Base-by-base conservation (phyloP, 306 rosid species). In the Begonia loranthoides region DNA sequence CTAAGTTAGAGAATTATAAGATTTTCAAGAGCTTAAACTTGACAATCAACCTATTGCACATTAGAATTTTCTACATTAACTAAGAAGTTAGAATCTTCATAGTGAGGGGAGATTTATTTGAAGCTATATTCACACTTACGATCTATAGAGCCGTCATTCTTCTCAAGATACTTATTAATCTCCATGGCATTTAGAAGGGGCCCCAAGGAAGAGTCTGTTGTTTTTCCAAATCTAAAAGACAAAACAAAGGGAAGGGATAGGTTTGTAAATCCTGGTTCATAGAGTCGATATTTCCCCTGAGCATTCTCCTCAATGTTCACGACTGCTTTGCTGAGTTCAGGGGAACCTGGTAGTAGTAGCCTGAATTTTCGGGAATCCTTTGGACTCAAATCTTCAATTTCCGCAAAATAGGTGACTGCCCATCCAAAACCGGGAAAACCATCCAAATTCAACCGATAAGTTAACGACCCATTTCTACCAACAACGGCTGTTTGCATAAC, bases 401-500 rank as follows among this genome's bases (percentile, higher is more conserved):
- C 99, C 4, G 99, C 94, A 50, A 90, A 79, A 76, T 90, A 90
- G 70, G 80, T 66, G 61, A 68, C 15, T 22, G 99, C 99, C 94
- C 99, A 76, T 38, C 88, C 95, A 17, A 52, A 49, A 44, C 77
- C 93, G 44, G 99, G 99, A 76, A 90, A 90, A 52, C 86, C 95
- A 51, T 82, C 88, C 88, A 90, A 71, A 76, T 82, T 78, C 70
- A 90, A 58, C 65, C 95, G 73, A 72, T 90, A 90, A 53, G 94
- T 82, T 57, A 90, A 68, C 17, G 99, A 76, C 59, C 99, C 99
- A 58, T 74, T 74, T 46, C 74, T 79, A 45, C 99, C 95, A 28
- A 86, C 92, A 14, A 90, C 99, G 33, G 94, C 95, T 7, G 94
- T 90, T 80, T 86, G 99, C 99, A 90, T 83, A 54, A 90, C 99